Evolutionary conservation across 441 rosid genomes (phyloP), one percentile per base, ranked within the genome.

Genomic region (Corymbia citriodora): DNA sequence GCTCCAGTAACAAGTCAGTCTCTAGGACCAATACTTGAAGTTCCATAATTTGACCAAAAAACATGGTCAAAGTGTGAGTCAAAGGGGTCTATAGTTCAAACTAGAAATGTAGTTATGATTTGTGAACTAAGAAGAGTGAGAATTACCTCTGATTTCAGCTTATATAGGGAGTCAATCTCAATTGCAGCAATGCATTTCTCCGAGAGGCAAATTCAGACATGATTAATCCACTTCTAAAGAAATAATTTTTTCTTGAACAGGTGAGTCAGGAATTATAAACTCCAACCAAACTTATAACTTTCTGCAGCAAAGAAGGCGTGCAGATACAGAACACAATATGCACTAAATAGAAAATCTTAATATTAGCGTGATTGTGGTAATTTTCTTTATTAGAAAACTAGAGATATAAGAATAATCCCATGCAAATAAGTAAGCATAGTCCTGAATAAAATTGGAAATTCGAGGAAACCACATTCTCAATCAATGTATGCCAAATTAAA

Each of bases 101-200:
- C 18, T 4, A 63, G 9, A 63, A 63, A 29, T 87, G 87, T 63
- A 27, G 61, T n/a, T 29, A 89, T 45, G 57, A 79, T 57, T 90
- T 29, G 45, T 40, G 45, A 81, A 55, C 40, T 70, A 55, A 36
- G 89, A 81, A n/a, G 81, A 91, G 88, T 88, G 79, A 18, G 55
- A 89, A 90, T 91, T 92, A 97, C 99, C 99, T 98, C 96, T 55
- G 95, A 93, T 91, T 95, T 95, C 74, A 97, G 95, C 96, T 96
- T 96, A 94, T 92, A 90, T 79, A 97, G 97, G 89, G 90, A 90
- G 89, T 94, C 95, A 92, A 98, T 88, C 90, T 95, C 95, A 87
- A 95, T 87, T 48, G 94, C 94, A 90, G 94, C 92, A 88, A 92
- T 72, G 55, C 92, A 87, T 89, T 93, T 92, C 88, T 93, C 94